These are phyloP conservation scores for Spiraea crenata DNA, from an alignment of 331 rosid genomes.

Conservation along the genomic window DNA sequence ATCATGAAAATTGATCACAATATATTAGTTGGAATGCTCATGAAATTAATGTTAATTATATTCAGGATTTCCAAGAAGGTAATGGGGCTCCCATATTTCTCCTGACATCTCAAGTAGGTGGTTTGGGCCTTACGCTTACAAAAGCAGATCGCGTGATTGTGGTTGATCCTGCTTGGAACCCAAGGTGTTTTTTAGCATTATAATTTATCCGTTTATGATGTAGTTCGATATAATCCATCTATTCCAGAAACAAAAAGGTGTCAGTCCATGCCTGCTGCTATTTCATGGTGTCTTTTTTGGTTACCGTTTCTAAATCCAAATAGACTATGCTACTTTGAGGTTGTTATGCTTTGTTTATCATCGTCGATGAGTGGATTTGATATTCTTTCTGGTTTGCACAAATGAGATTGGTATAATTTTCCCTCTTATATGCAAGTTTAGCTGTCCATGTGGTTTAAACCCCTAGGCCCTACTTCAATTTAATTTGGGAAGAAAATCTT, in stretches of 20 bases:
- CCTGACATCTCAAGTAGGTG: slow-evolving; percentile 97
- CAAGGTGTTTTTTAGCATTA: slow-evolving; percentile 51
- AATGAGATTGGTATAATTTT: neutral
- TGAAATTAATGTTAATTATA: slow-evolving; percentile 15
- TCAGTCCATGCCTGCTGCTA: neutral
- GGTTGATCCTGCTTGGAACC: slow-evolving; percentile 99
- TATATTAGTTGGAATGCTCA: slow-evolving; percentile 8
- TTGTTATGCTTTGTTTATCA: neutral
- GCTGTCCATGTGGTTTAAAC: neutral
- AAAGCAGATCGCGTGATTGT: slow-evolving; percentile 98
- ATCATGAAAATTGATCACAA: slow-evolving; percentile 3
- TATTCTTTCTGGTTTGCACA: neutral
- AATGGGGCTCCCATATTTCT: slow-evolving; percentile 77
- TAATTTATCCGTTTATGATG: neutral
- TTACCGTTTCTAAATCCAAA: neutral
- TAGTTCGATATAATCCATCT: neutral
- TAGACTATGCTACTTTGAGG: neutral
- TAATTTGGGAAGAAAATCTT: neutral
- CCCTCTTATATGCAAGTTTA: neutral
- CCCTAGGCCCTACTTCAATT: neutral
- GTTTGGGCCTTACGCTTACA: slow-evolving; percentile 94
- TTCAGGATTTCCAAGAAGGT: slow-evolving; percentile 90
- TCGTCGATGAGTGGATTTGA: neutral
- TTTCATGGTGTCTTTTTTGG: neutral
- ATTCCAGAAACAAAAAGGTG: neutral